phyloP scores from a whole-genome alignment of 305 asterid species.

The Solanum hybrid region DNA sequence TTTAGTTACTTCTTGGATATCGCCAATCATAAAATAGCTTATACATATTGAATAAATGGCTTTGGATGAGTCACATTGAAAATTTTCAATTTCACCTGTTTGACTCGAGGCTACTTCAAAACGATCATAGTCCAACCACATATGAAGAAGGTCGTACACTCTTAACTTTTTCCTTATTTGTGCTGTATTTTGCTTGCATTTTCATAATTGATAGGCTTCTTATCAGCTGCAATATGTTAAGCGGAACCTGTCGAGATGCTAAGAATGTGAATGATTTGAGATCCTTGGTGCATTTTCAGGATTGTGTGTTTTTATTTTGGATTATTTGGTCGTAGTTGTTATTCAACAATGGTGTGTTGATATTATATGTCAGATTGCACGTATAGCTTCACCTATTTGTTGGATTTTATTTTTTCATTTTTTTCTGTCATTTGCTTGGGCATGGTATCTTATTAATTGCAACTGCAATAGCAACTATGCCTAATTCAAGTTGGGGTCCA shows the following conservation, averaged over 20 bases:
- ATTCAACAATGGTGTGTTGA: background rate
- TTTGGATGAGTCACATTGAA: background rate
- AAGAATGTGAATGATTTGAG: background rate
- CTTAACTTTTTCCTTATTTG: background rate
- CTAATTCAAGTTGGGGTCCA: background rate
- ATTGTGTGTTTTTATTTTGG: background rate
- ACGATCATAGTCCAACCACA: background rate
- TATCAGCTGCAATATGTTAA: background rate
- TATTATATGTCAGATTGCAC: background rate
- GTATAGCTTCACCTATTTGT: background rate
- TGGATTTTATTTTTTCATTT: background rate
- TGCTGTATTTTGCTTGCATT: background rate
- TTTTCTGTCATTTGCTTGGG: background rate
- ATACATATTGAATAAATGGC: background rate
- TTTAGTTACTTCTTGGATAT: background rate
- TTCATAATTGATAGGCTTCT: background rate
- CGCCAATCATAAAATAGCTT: background rate
- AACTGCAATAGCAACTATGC: background rate
- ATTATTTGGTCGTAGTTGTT: background rate
- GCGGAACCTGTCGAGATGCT: background rate
- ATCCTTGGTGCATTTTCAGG: background rate
- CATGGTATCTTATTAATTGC: background rate
- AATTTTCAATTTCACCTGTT: background rate
- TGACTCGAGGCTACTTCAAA: background rate
- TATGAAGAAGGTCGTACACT: background rate